Conservation (phyloP, 768 basidiomycete species). For the Asterophora lycoperdoides region DNA sequence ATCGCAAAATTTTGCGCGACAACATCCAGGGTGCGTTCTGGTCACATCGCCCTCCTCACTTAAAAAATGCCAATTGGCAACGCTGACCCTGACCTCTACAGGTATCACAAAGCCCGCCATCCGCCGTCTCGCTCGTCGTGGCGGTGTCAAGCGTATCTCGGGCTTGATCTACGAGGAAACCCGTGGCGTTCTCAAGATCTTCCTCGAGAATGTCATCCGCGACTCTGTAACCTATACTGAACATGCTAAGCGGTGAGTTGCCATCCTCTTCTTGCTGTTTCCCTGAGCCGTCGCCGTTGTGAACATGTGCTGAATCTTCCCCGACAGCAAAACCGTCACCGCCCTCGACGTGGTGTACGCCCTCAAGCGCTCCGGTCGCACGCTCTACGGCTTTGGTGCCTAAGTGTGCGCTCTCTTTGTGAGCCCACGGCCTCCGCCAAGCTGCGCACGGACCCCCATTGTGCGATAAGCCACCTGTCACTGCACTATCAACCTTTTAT, state of each 20-base stretch:
- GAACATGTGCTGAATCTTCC: background rate
- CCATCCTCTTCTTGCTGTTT: background rate
- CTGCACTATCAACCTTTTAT: too few species aligned
- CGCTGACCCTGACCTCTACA: constrained; percentile 23
- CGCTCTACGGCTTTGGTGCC: constrained; percentile 78
- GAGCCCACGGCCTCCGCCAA: background rate
- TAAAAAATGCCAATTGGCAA: background rate
- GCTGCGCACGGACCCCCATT: background rate
- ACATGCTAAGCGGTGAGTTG: constrained; percentile 66
- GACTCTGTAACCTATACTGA: constrained; percentile 94
- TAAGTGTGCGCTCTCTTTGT: constrained; percentile 21
- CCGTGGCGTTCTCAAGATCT: constrained; percentile 86
- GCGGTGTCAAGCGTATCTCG: constrained; percentile 89
- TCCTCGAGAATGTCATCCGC: constrained; percentile 83
- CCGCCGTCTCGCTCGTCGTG: constrained; percentile 86
- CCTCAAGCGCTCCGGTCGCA: constrained; percentile 68
- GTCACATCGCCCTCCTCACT: background rate
- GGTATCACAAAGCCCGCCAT: constrained; percentile 80
- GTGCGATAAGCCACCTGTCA: too few species aligned
- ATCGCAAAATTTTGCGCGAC: constrained; percentile 79
- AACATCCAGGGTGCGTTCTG: constrained; percentile 54
- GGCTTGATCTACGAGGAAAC: constrained; percentile 90
- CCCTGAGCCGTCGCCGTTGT: background rate
- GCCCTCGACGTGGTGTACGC: constrained; percentile 84
- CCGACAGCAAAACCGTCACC: constrained; percentile 61